A percentile compares a stretch with the other conserved stretches of the same genome.
These are phyloP conservation scores for Lactifluus rugatus DNA, from an alignment of 768 basidiomycete species.

Conservation along the genomic window DNA sequence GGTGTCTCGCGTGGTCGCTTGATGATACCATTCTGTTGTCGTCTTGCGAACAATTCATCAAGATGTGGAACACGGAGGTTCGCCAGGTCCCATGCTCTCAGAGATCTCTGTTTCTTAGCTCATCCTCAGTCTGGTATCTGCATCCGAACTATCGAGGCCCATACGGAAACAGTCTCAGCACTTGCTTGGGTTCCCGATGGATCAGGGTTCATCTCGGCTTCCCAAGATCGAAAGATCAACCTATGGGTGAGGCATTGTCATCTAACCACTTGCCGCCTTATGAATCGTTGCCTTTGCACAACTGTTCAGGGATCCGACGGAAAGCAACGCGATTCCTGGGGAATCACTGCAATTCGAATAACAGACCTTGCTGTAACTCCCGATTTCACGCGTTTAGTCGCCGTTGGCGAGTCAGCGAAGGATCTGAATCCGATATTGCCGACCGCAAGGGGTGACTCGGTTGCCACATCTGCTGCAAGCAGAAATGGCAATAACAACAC, in stretches of 20 bases:
- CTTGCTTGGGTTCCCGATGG: constrained; percentile 85
- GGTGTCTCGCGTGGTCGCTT: constrained; percentile 85
- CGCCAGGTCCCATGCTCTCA: constrained; percentile 5
- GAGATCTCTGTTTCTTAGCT: constrained; percentile 11
- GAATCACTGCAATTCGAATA: constrained; percentile 63
- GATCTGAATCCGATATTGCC: constrained; percentile 6
- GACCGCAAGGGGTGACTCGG: constrained; percentile 19
- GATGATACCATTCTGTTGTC: constrained; percentile 81
- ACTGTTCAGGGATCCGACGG: constrained; percentile 59
- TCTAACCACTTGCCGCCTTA: constrained; percentile 3
- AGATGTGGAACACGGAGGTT: constrained; percentile 88
- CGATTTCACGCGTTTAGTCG: constrained; percentile 72
- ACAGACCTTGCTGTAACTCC: constrained; percentile 83
- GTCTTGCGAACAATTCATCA: constrained; percentile 69
- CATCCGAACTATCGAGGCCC: constrained; percentile 54
- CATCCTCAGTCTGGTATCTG: constrained; percentile 58
- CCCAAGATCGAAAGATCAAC: constrained; percentile 73
- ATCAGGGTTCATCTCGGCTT: constrained; percentile 81
- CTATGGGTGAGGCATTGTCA: constrained; percentile 56
- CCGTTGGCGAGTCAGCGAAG: constrained; percentile 59
- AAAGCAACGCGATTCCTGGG: constrained; percentile 60
- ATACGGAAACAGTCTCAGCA: constrained; percentile 77
- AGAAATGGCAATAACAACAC: constrained; percentile 24
- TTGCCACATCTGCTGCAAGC: constrained; percentile 16
- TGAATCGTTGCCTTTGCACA: constrained; percentile 13